phyloP scores from a whole-genome alignment of 2,329 filamentous ascomycete species.

The Trichoderma citrinoviride region DNA sequence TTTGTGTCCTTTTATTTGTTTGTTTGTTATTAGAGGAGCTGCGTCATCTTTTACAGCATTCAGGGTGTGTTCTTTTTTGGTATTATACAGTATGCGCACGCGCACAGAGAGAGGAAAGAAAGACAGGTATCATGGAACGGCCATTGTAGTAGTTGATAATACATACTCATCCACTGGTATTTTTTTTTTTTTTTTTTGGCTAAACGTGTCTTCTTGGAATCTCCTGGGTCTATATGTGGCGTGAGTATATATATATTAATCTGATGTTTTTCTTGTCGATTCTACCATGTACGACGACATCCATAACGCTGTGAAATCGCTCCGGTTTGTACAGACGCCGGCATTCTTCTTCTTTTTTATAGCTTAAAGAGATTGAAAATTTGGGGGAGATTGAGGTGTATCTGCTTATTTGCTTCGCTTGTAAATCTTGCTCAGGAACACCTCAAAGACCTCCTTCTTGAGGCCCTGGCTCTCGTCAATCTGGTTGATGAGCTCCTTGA shows the following conservation, averaged over 20 bases:
- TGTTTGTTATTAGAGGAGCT: neutral
- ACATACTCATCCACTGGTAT: neutral
- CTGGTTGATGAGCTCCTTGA: conserved; percentile 69
- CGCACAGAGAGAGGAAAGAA: neutral
- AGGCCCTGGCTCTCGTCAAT: conserved; percentile 85
- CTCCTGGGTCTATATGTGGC: neutral
- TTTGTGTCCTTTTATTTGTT: neutral
- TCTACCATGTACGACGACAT: neutral
- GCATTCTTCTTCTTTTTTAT: neutral
- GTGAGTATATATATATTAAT: conserved; percentile 9
- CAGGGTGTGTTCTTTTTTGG: neutral
- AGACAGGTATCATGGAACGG: neutral
- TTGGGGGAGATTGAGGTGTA: neutral
- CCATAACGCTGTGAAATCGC: neutral
- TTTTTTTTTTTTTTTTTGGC: neutral
- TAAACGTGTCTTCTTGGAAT: too few species aligned
- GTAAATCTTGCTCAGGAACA: conserved; percentile 95
- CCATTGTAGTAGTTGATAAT: neutral
- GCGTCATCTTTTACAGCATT: neutral
- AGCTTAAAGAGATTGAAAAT: neutral
- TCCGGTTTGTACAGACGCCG: neutral
- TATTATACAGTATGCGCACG: neutral
- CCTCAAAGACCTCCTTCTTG: conserved; percentile 86
- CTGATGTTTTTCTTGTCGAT: neutral
- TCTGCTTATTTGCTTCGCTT: conserved; percentile 81